phyloP scores from a whole-genome alignment of 2,329 filamentous ascomycete species.

The Ophiostoma sp. region DNA sequence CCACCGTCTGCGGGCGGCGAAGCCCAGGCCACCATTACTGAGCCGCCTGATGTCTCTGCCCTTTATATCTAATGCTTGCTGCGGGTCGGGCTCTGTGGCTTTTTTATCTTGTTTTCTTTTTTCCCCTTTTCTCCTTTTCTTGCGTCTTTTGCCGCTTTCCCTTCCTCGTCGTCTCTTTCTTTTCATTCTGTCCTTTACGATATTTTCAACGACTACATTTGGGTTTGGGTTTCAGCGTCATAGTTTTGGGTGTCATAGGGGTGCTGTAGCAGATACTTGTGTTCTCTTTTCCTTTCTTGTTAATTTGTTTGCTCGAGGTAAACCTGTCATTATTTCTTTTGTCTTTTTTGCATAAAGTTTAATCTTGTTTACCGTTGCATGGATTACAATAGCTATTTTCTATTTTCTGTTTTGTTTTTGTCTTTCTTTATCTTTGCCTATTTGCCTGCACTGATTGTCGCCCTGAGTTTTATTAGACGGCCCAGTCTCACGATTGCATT shows the following conservation, averaged over 20 bases:
- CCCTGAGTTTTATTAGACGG: neutral
- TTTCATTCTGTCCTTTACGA: neutral
- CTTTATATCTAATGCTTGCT: neutral
- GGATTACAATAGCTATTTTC: neutral
- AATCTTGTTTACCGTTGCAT: neutral
- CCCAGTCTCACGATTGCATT: neutral
- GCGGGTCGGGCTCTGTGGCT: neutral
- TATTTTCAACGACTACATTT: neutral
- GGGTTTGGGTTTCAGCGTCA: neutral
- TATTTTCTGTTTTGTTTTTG: neutral
- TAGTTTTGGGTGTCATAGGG: neutral
- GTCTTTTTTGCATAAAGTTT: neutral
- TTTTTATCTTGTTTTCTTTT: neutral
- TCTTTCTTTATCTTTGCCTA: neutral
- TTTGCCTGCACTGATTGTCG: neutral
- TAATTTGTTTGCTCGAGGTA: neutral
- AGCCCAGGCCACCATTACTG: neutral
- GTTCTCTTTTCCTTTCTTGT: neutral
- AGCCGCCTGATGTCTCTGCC: constrained; percentile 1
- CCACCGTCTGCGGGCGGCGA: neutral
- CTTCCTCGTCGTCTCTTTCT: neutral
- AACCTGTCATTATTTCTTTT: neutral
- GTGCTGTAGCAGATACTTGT: neutral
- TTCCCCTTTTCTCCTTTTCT: neutral
- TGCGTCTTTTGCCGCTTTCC: neutral